Evolutionary conservation across 2,329 filamentous ascomycete species (phyloP), one percentile per base, ranked within the genome.

Genomic region (Exophiala sideris): DNA sequence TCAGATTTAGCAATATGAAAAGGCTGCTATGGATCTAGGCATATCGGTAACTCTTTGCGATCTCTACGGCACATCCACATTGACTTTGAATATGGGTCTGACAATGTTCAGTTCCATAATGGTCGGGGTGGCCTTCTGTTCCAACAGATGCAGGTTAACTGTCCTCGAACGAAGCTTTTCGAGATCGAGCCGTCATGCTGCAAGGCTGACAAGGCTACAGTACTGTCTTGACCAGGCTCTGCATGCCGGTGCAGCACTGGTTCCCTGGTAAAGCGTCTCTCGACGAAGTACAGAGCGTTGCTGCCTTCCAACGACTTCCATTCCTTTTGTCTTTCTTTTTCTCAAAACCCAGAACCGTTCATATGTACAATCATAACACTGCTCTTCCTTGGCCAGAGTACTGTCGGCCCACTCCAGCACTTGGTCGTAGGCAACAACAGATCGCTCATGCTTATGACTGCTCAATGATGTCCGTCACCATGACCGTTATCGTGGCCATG

Each of bases 401-500:
- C 38, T 48, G 47, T 40, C 16, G 45, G 53, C 56, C 50, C 59
- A 58, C 52, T 56, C 59, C 59, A 62, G 59, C 59, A 57, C 59
- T 62, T 62, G 59, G 59, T 62, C 45, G 54, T 52, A 57, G 50
- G 54, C 48, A 49, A 40, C 33, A 39, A 48, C 18, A 20, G 16
- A 40, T 11, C 20, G 49, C 16, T 38, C 48, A 14, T 55, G 34
- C 33, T 45, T 20, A 11, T 11, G 7, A 5, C 16, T 29, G 11
- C 38, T 52, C 44, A 58, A 47, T 59, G 54, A 47, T 64, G 58
- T 21, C 47, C 40, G n/a, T 76, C 8, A 67, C 65, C 3, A 68
- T 84, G 82, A 59, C 74, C 77, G 61, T 85, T 80, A 9, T 61
- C 74, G 67, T 83, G 83, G 64, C 85, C 82, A 59, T 86, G 81